A percentile compares a stretch with the other conserved stretches of the same genome.
Conservation (phyloP, 2,329 filamentous ascomycete genomes). For the Fusarium lyarnte region DNA sequence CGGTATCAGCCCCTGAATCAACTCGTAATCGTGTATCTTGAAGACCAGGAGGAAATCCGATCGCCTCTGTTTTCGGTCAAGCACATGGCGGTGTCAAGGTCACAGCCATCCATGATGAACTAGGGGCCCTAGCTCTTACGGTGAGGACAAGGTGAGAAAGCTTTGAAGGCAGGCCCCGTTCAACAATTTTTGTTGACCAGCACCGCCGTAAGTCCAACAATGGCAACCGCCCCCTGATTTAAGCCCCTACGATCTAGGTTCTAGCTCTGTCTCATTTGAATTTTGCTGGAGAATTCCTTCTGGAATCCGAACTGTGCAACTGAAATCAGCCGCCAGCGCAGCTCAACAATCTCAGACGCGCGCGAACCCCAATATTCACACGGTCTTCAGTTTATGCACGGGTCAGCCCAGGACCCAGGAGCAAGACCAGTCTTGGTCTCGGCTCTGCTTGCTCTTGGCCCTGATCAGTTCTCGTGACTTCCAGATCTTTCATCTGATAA, state of each 20-base stretch:
- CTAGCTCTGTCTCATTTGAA: neutral
- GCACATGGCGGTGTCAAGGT: slow-evolving; percentile 12
- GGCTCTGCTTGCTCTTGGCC: neutral
- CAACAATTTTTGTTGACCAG: slow-evolving; percentile 32
- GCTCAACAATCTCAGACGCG: slow-evolving; percentile 33
- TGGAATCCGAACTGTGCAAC: slow-evolving; percentile 10
- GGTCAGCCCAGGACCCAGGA: slow-evolving; percentile 12
- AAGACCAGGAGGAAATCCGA: slow-evolving; percentile 2
- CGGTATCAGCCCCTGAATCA: slow-evolving; percentile 8
- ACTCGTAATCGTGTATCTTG: slow-evolving; percentile 19
- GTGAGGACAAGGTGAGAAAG: slow-evolving; percentile 37
- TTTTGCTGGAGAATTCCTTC: slow-evolving; percentile 11
- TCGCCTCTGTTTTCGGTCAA: slow-evolving; percentile 18
- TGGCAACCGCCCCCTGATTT: slow-evolving; percentile 21
- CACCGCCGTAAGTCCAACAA: slow-evolving; percentile 35
- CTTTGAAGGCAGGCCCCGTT: slow-evolving; percentile 20
- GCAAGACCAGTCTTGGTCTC: neutral
- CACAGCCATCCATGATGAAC: slow-evolving; percentile 3
- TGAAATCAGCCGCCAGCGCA: slow-evolving; percentile 4
- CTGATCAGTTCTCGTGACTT: slow-evolving; percentile 23
- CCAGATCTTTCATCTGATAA: slow-evolving; percentile 18
- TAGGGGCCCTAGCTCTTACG: slow-evolving; percentile 18
- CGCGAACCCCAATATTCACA: slow-evolving; percentile 26
- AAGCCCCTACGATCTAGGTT: neutral
- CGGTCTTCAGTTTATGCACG: slow-evolving; percentile 8